Evolutionary conservation across 306 rosid species (phyloP), one percentile per base, ranked within the genome.

Genomic region (Glycine soja): DNA sequence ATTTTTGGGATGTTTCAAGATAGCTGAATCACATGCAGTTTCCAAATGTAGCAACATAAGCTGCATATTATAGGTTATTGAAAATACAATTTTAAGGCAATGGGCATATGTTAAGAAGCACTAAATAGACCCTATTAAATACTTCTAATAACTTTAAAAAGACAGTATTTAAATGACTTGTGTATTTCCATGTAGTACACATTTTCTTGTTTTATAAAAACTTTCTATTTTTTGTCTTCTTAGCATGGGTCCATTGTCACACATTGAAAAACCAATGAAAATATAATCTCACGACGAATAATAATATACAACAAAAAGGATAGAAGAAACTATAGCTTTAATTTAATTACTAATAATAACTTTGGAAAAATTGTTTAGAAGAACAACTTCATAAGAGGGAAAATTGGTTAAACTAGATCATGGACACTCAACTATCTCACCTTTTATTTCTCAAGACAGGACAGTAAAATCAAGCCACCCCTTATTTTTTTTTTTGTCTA

Each of bases 391-490:
- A 11, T n/a, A 6, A 58, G n/a, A 57, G 7, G 16, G 30, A 68
- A 51, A 76, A 32, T 19, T 46, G 54, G 59, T 7, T 51, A 70
- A 43, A 61, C 47, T 15, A 12, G 70, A 13, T 64, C 48, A 36
- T 19, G 67, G 77, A 46, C 62, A 57, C 68, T 56, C 13, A 9
- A 74, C 12, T 2, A 19, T 38, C 80, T 65, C 12, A 46, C 58
- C 75, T 36, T 78, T 67, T 47, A 73, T 14, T 50, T 58, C 30
- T 66, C 76, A 66, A 65, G 71, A 56, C 56, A 63, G 24, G 77
- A 53, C 75, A 78, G 58, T 66, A 14, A 67, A 83, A 66, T n/a
- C 47, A 64, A 18, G 48, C 9, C 34, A 78, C 16, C 57, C 8
- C n/a, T n/a, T n/a, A n/a, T 9, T 7, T 4, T 43, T 43, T 43